A percentile compares a stretch with the other conserved stretches of the same genome.
These are phyloP conservation scores for Kluyveromyces nonfermentans DNA, from an alignment of 805 yeast species.

Conservation along the genomic window DNA sequence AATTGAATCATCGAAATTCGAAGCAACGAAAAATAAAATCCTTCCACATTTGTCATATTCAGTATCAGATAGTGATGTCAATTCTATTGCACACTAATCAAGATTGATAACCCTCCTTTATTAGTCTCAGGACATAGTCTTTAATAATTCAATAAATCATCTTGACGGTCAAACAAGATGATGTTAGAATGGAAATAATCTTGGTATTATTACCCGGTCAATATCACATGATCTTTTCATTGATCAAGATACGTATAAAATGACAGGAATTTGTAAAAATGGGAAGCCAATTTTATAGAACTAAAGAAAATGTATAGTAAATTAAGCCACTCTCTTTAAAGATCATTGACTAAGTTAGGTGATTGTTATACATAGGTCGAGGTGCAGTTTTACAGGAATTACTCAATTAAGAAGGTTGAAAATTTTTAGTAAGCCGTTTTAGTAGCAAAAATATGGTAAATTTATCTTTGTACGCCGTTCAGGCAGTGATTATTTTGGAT, in stretches of 20 bases:
- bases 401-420: not conserved
- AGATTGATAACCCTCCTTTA: too few species aligned
- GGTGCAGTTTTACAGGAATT: not conserved
- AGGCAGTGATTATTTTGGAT: conserved; percentile 75
- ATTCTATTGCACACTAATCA: not conserved
- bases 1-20: conserved; percentile 44
- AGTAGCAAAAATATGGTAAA: conserved; percentile 22
- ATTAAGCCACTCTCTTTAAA: not conserved
- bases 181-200: not conserved
- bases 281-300: not conserved
- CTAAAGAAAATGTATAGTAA: not conserved
- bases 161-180: not conserved
- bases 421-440: not conserved
- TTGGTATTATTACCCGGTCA: not conserved
- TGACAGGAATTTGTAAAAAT: not conserved
- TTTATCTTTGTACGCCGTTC: conserved; percentile 68
- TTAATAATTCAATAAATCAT: too few species aligned
- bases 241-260: not conserved
- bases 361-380: not conserved
- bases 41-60: conserved; percentile 23
- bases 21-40: conserved; percentile 38
- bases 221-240: not conserved
- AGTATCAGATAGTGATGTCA: not conserved
- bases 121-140: too few species aligned
- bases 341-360: not conserved